phyloP scores from a whole-genome alignment of 306 rosid genomes.

The Quercus rubra region DNA sequence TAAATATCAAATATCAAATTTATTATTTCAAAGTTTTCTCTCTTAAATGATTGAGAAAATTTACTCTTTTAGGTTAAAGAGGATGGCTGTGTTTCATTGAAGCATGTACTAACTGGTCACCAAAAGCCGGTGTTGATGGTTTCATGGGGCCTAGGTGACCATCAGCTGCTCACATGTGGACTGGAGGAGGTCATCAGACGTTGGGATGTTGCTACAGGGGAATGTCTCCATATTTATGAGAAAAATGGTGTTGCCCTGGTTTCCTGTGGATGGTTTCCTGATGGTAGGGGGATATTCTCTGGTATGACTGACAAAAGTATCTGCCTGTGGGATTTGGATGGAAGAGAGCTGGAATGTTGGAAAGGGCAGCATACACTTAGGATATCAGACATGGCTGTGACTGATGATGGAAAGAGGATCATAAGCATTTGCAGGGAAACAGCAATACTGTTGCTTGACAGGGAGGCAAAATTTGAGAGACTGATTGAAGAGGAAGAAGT shows the following conservation, averaged over 20 bases:
- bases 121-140: constrained; percentile 72
- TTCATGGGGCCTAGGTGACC: constrained; percentile 90
- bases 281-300: constrained; percentile 73
- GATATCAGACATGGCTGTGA: constrained; percentile 88
- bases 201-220: constrained; percentile 84
- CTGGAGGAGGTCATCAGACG: constrained; percentile 86
- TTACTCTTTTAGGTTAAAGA: constrained; percentile 51
- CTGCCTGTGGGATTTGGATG: constrained; percentile 92
- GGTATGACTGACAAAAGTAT: constrained; percentile 90
- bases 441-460: constrained; percentile 63
- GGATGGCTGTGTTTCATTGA: constrained; percentile 47
- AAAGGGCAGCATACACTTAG: constrained; percentile 76
- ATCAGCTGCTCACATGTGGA: constrained; percentile 90
- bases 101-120: constrained; percentile 85
- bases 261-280: constrained; percentile 92
- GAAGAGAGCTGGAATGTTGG: constrained; percentile 93
- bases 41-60: background rate
- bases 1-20: background rate
- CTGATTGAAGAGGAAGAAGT: constrained; percentile 71
- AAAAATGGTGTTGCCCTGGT: constrained; percentile 64
- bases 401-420: constrained; percentile 66
- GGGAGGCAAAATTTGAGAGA: constrained; percentile 74
- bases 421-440: constrained; percentile 70
- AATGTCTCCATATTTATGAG: constrained; percentile 84
- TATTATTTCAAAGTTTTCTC: background rate